A percentile compares a stretch with the other conserved stretches of the same genome.
These are phyloP conservation scores for Aspergillus carbonarius DNA, from an alignment of 2,329 filamentous ascomycete species.

Conservation along the genomic window DNA sequence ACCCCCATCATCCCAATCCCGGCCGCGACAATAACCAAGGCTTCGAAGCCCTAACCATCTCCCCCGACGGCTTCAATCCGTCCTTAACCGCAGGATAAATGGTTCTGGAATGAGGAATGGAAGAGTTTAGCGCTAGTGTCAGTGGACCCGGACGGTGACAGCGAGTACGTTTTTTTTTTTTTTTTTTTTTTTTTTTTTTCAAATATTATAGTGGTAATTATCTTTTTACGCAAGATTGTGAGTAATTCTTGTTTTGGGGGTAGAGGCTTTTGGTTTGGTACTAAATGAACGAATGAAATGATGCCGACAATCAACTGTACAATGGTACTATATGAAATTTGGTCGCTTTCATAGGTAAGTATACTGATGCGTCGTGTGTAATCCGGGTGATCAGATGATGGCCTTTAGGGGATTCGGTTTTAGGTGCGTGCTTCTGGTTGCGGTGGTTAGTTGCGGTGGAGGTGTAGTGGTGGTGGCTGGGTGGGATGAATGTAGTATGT, in stretches of 20 bases:
- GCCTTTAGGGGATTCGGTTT: constrained; percentile 52
- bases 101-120: constrained; percentile 74
- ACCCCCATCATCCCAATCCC: constrained; percentile 56
- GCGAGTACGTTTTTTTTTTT: no score
- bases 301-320: not conserved
- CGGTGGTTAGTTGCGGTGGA: not conserved
- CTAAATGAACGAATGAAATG: no score
- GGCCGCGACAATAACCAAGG: constrained; percentile 73
- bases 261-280: no score
- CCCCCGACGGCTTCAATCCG: constrained; percentile 65
- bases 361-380: constrained; percentile 59
- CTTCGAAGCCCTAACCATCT: constrained; percentile 68
- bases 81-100: constrained; percentile 56
- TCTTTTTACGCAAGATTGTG: constrained; percentile 70
- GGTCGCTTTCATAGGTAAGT: constrained; percentile 58
- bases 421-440: constrained; percentile 3
- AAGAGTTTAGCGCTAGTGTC: constrained; percentile 66
- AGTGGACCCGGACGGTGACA: constrained; percentile 43
- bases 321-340: constrained; percentile 57
- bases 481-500: not conserved
- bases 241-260: constrained; percentile 12
- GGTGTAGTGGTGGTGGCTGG: not conserved
- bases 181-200: no score
- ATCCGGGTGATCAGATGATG: constrained; percentile 62
- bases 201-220: constrained; percentile 78